Base-by-base conservation (phyloP, 805 yeast species). In the Candida koratica region DNA sequence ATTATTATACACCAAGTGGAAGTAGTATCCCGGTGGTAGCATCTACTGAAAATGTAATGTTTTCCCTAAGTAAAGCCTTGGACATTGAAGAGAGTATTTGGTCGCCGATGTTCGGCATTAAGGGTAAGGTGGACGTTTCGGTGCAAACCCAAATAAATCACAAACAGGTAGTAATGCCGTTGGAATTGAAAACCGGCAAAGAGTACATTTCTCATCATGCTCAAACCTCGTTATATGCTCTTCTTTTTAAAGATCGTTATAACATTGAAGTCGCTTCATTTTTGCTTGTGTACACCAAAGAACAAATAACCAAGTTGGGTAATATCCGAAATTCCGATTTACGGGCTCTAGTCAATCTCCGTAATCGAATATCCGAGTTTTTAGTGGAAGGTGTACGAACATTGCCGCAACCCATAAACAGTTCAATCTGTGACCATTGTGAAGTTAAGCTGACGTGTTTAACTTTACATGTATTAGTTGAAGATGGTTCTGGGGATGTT, bases 11-110 rank as follows among this genome's bases (percentile, higher is more conserved):
- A 29, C 19, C 33, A 16, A 13, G 20, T 44, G 17, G 17, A n/a
- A 13, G 15, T 15, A 17, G 13, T 6, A 36, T 36, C 16, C 32
- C 35, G 6, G 10, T 36, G 3, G 15, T 30, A 7, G 28, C 26
- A 5, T 24, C 32, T 3, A 17, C n/a, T 11, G 32, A 31, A 4
- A 11, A 36, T 12, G n/a, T 73, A 1, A 60, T 60, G 8, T 64
- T 79, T 27, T 66, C 81, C 0, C 77, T 84, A 0, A 65, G 75
- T 11, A 78, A 81, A 39, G 73, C 88, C 6, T 63, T 86, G 22
- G 96, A 85, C 51, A 76, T 86, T 7, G 99, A 93, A 57, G 97
- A 93, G 50, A 84, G 80, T 48, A 81, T 93, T 10, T 80, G 95
- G 87, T 86, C 97, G 0, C 95, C 97, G 0, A 72, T 76, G 52